A percentile compares a stretch with the other conserved stretches of the same genome.
These are phyloP conservation scores for Aspergillus quadrilineatus DNA, from an alignment of 2,329 filamentous ascomycete species.

Conservation along the genomic window DNA sequence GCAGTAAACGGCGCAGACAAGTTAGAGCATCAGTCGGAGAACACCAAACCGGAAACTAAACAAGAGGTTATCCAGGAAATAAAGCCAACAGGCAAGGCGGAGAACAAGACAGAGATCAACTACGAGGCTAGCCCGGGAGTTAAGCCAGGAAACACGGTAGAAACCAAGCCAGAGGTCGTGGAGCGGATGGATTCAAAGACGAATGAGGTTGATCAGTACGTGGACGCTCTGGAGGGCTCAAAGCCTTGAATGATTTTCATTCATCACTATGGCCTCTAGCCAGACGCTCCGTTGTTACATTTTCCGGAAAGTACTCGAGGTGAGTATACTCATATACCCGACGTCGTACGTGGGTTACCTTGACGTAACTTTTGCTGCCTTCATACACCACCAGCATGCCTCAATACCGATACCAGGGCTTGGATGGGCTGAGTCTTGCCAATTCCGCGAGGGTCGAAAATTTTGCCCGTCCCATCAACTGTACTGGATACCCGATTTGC, in stretches of 20 bases:
- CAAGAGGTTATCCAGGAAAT: neutral
- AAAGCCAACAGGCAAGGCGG: slow-evolving; percentile 3
- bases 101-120: slow-evolving; percentile 1
- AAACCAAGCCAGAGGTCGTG: slow-evolving; percentile 18
- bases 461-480: slow-evolving; percentile 11
- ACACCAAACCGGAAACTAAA: neutral
- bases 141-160: slow-evolving; percentile 4
- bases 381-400: neutral
- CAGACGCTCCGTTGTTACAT: neutral
- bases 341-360: neutral
- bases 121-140: neutral
- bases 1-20: slow-evolving; percentile 6
- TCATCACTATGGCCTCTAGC: neutral
- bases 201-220: slow-evolving; percentile 43
- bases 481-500: slow-evolving; percentile 37
- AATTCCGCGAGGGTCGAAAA: neutral
- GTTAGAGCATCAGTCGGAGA: neutral
- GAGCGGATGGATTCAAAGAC: slow-evolving; percentile 42
- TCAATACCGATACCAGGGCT: neutral
- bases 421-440: neutral
- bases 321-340: neutral
- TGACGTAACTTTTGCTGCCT: slow-evolving; percentile 6
- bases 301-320: neutral
- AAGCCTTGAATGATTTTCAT: slow-evolving; percentile 10
- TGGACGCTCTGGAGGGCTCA: slow-evolving; percentile 40